These are phyloP conservation scores for Pulveroboletus sp. DNA, from an alignment of 768 basidiomycete species.

Conservation along the genomic window DNA sequence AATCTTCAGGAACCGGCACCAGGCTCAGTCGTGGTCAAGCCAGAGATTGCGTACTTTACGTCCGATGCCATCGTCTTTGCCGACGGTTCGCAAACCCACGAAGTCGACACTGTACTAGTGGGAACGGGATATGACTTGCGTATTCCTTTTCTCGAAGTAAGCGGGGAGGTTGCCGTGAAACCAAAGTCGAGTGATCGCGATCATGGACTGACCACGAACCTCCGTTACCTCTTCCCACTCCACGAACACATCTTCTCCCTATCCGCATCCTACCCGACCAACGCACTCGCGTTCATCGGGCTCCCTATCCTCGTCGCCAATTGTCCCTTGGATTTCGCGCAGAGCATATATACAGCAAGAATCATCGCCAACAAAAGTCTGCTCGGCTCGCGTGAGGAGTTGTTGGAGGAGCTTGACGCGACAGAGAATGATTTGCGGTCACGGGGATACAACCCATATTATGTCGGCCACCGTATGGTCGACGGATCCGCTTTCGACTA, in stretches of 20 bases:
- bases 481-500: too few species aligned
- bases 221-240: slow-evolving; percentile 51
- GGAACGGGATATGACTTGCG: slow-evolving; percentile 53
- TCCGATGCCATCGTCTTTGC: slow-evolving; percentile 39
- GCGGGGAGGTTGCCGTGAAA: slow-evolving; percentile 18
- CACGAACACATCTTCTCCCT: slow-evolving; percentile 51
- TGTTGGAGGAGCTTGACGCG: slow-evolving; percentile 31
- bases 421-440: too few species aligned
- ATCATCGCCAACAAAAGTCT: slow-evolving; percentile 39
- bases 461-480: too few species aligned
- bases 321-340: slow-evolving; percentile 45
- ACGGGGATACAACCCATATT: too few species aligned
- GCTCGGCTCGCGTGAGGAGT: slow-evolving; percentile 36
- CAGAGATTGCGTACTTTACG: slow-evolving; percentile 48
- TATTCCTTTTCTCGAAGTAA: slow-evolving; percentile 44
- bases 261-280: slow-evolving; percentile 41
- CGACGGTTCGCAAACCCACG: slow-evolving; percentile 38
- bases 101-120: slow-evolving; percentile 46
- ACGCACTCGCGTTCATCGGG: slow-evolving; percentile 52
- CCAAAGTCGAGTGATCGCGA: slow-evolving; percentile 13
- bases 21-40: slow-evolving; percentile 30
- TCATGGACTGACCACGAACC: slow-evolving; percentile 40
- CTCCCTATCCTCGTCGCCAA: slow-evolving; percentile 45
- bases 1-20: slow-evolving; percentile 15
- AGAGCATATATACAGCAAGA: slow-evolving; percentile 44